Percentiles rank a stretch among this genome's conserved stretches.
Conservation (phyloP, 2,329 filamentous ascomycete genomes). For the Coniochaeta sp. region DNA sequence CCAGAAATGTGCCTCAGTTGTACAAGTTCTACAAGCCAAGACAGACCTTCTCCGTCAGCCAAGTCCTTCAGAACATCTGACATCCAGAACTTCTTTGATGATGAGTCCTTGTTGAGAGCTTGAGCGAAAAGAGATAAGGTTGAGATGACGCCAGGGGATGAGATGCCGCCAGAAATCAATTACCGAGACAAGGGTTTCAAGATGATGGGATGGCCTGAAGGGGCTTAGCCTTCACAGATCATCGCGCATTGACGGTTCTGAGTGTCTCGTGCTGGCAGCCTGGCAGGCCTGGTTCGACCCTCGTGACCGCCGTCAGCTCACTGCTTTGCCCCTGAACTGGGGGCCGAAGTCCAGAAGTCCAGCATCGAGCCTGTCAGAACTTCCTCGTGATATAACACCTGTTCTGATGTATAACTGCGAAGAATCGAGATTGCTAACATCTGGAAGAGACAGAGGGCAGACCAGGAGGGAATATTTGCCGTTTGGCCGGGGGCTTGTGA, state of each 20-base stretch:
- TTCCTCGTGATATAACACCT: not conserved
- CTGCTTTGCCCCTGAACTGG: no score
- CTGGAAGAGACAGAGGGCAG: not conserved
- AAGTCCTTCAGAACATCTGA: not conserved
- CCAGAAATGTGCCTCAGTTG: not conserved
- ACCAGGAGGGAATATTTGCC: not conserved
- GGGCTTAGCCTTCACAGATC: not conserved
- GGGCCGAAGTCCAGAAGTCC: no score
- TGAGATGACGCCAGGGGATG: slow-evolving; percentile 1
- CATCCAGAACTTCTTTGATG: no score
- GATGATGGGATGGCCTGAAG: not conserved
- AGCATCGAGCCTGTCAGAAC: no score
- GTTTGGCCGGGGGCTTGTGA: not conserved
- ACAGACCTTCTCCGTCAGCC: not conserved
- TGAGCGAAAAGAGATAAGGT: slow-evolving; percentile 2
- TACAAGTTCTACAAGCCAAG: not conserved
- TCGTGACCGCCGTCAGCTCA: no score
- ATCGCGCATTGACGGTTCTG: not conserved
- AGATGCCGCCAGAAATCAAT: not conserved
- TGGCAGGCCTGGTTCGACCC: no score
- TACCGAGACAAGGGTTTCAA: slow-evolving; percentile 1
- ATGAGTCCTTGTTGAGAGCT: not conserved
- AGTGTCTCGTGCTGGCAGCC: not conserved
- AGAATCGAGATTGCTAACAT: not conserved
- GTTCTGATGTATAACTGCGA: not conserved